Percentiles rank a stretch among this genome's conserved stretches.
Evolutionary conservation across 2,329 filamentous ascomycete genomes (phyloP).

Genomic region (Pseudofabraea citricarpa): DNA sequence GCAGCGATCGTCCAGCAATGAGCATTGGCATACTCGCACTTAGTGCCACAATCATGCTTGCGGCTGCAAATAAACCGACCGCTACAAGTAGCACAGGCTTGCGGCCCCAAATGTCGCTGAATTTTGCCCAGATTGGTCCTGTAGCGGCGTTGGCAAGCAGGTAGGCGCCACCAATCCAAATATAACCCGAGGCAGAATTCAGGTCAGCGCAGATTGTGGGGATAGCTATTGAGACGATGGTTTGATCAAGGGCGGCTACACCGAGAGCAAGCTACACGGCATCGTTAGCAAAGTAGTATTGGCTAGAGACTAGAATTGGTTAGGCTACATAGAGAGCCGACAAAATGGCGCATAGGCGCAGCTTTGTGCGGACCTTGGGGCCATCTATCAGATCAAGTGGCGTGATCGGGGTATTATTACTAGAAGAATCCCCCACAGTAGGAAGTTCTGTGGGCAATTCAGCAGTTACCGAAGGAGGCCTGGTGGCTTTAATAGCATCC

Average conservation of each 20-base stretch:
- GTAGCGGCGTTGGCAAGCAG: slow-evolving; percentile 42
- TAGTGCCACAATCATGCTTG: slow-evolving; percentile 43
- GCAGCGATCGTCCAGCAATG: slow-evolving; percentile 40
- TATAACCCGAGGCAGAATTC: slow-evolving; percentile 40
- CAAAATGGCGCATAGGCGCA: slow-evolving; percentile 20
- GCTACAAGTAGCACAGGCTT: slow-evolving; percentile 47
- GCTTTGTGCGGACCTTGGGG: slow-evolving; percentile 18
- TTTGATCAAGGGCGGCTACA: slow-evolving; percentile 27
- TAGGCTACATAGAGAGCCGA: slow-evolving; percentile 18
- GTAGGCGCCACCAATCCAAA: slow-evolving; percentile 49
- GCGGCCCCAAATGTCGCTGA: slow-evolving; percentile 54
- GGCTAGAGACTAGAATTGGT: not conserved
- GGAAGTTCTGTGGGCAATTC: not conserved
- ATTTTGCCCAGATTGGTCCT: slow-evolving; percentile 56
- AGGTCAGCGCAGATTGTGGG: slow-evolving; percentile 31
- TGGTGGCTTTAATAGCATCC: not conserved
- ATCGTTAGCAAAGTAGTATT: not conserved
- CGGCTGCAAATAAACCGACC: slow-evolving; percentile 45
- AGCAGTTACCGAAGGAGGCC: not conserved
- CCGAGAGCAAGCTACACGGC: slow-evolving; percentile 1
- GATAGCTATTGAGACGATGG: slow-evolving; percentile 34
- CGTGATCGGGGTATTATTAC: too few species aligned
- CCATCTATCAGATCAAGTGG: slow-evolving; percentile 13
- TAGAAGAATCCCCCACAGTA: not conserved
- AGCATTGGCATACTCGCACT: slow-evolving; percentile 41